Evolutionary conservation across 140 eudicot genomes (phyloP).

Genomic region (Oenanthe javanica): DNA sequence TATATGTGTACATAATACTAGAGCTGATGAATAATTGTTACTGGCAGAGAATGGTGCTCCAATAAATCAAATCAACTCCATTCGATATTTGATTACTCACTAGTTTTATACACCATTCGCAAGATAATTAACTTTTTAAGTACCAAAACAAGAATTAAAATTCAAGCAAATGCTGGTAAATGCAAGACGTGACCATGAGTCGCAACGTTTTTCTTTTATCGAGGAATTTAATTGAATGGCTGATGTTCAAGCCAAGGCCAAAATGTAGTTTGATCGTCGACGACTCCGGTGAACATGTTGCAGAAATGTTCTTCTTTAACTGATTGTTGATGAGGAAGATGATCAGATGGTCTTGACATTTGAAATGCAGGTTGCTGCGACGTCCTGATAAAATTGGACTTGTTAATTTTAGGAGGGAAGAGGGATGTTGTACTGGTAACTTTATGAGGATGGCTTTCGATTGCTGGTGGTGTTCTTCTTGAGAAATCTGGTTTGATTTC

Average conservation of each 20-base stretch:
- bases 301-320: slow-evolving; percentile 83
- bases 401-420: slow-evolving; percentile 35
- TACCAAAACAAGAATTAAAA: not conserved
- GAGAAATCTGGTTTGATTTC: slow-evolving; percentile 56
- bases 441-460: slow-evolving; percentile 36
- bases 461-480: slow-evolving; percentile 49
- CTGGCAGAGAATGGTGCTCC: not conserved
- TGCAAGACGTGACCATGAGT: not conserved
- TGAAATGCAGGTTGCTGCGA: slow-evolving; percentile 23
- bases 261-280: slow-evolving; percentile 69
- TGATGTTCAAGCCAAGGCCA: slow-evolving; percentile 99
- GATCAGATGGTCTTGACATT: slow-evolving; percentile 23
- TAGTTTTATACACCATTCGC: not conserved
- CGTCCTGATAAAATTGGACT: slow-evolving; percentile 27
- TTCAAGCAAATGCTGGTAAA: not conserved
- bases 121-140: not conserved
- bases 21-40: not conserved
- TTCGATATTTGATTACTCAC: not conserved
- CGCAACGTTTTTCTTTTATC: not conserved
- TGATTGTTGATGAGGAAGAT: slow-evolving; percentile 29
- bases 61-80: not conserved
- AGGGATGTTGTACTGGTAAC: slow-evolving; percentile 19
- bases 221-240: slow-evolving; percentile 44
- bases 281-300: slow-evolving; percentile 42
- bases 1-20: not conserved